A percentile compares a stretch with the other conserved stretches of the same genome.
Conservation (phyloP, 371 early-diverging fungal genomes). For the Entomophthora muscae region DNA sequence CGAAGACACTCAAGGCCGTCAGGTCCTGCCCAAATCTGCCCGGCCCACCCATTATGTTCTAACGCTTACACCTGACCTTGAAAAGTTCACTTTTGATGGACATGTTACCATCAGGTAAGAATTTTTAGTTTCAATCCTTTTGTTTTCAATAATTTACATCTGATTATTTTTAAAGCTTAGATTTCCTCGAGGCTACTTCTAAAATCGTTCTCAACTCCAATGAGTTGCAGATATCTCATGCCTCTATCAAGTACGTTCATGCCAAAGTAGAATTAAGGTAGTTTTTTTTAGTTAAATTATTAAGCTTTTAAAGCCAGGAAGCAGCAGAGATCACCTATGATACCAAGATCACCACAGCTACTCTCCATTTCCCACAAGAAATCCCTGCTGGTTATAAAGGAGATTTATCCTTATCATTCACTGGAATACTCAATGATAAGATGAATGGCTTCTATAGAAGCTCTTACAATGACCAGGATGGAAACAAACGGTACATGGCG, state of each 20-base stretch:
- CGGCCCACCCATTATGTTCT: slow-evolving; percentile 60
- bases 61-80: slow-evolving; percentile 45
- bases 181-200: neutral
- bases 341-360: neutral
- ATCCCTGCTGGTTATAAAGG: slow-evolving; percentile 27
- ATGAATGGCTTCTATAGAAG: slow-evolving; percentile 77
- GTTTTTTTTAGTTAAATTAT: neutral
- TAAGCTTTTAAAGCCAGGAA: neutral
- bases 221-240: neutral
- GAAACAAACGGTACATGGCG: slow-evolving; percentile 44
- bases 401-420: slow-evolving; percentile 33
- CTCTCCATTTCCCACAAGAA: slow-evolving; percentile 10
- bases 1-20: slow-evolving; percentile 14
- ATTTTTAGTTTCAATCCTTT: neutral
- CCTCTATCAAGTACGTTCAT: neutral
- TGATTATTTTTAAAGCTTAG: neutral
- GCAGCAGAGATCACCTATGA: neutral
- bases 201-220: neutral
- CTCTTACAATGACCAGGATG: slow-evolving; percentile 38
- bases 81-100: slow-evolving; percentile 45
- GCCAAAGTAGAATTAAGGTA: neutral
- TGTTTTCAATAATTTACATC: neutral
- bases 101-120: slow-evolving; percentile 21
- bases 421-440: slow-evolving; percentile 55
- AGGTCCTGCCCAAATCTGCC: slow-evolving; percentile 51